Percentiles rank a stretch among this genome's conserved stretches.
Evolutionary conservation across 148 eudicot species (phyloP).

Genomic region (Vaccinium darrowii): DNA sequence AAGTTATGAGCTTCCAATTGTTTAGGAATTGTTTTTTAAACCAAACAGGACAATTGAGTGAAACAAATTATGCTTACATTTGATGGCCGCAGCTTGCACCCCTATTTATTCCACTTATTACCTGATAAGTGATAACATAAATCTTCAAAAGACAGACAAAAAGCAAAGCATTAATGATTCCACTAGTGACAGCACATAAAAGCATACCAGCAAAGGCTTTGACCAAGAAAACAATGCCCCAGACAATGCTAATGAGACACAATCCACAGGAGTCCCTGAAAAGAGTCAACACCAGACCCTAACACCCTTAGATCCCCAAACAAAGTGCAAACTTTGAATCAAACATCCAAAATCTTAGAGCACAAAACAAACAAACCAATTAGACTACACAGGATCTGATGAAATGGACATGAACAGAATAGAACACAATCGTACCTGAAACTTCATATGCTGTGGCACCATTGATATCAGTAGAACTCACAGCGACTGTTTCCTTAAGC

Average conservation of each 20-base stretch:
- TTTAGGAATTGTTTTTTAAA: background rate
- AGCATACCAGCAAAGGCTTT: slow-evolving; percentile 81
- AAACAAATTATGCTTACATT: slow-evolving; percentile 47
- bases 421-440: slow-evolving; percentile 48
- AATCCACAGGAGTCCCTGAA: slow-evolving; percentile 94
- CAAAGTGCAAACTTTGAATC: slow-evolving; percentile 11
- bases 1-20: background rate
- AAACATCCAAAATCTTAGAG: slow-evolving; percentile 1
- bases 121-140: slow-evolving; percentile 57
- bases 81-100: slow-evolving; percentile 89
- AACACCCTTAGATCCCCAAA: slow-evolving; percentile 1
- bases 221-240: slow-evolving; percentile 96
- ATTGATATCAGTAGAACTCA: slow-evolving; percentile 53
- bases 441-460: slow-evolving; percentile 88
- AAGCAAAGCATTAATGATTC: background rate
- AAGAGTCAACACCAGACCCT: slow-evolving; percentile 18
- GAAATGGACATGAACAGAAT: background rate
- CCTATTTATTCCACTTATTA: slow-evolving; percentile 83
- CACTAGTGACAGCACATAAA: slow-evolving; percentile 23
- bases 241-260: slow-evolving; percentile 84
- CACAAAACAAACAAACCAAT: background rate
- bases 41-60: background rate
- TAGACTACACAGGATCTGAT: background rate
- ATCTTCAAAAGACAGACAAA: background rate
- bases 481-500: slow-evolving; percentile 62